phyloP scores from a whole-genome alignment of 305 asterid genomes.

The Fraxinus paxiana region DNA sequence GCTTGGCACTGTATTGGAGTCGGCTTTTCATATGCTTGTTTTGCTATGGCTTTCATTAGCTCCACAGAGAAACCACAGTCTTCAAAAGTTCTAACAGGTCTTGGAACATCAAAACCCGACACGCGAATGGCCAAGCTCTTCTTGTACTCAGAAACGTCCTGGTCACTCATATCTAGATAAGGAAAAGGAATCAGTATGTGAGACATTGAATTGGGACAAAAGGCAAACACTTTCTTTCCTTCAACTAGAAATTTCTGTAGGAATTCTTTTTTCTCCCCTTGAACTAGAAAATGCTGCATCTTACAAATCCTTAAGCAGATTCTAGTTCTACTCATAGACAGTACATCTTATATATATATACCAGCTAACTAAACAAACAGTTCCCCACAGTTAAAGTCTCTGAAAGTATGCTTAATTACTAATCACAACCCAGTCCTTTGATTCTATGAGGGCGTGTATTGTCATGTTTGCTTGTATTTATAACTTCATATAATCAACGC shows the following conservation, averaged over 20 bases:
- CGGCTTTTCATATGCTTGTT: constrained; percentile 90
- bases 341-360: not conserved
- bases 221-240: not conserved
- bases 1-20: constrained; percentile 97
- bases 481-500: not conserved
- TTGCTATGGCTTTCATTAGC: constrained; percentile 79
- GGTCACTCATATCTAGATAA: constrained; percentile 69
- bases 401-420: not conserved
- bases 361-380: not conserved
- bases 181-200: constrained; percentile 15
- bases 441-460: not conserved
- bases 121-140: constrained; percentile 78
- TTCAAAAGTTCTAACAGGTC: constrained; percentile 76
- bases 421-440: not conserved
- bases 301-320: not conserved
- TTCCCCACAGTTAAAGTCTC: not conserved
- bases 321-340: not conserved
- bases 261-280: not conserved
- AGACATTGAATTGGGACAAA: not conserved
- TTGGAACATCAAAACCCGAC: constrained; percentile 92
- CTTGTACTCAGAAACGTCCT: constrained; percentile 68
- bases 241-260: not conserved
- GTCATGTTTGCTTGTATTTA: not conserved
- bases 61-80: constrained; percentile 80
- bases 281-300: not conserved